A percentile compares a stretch with the other conserved stretches of the same genome.
These are phyloP conservation scores for Colletotrichum sp. DNA, from an alignment of 2,329 filamentous ascomycete genomes.

Conservation along the genomic window DNA sequence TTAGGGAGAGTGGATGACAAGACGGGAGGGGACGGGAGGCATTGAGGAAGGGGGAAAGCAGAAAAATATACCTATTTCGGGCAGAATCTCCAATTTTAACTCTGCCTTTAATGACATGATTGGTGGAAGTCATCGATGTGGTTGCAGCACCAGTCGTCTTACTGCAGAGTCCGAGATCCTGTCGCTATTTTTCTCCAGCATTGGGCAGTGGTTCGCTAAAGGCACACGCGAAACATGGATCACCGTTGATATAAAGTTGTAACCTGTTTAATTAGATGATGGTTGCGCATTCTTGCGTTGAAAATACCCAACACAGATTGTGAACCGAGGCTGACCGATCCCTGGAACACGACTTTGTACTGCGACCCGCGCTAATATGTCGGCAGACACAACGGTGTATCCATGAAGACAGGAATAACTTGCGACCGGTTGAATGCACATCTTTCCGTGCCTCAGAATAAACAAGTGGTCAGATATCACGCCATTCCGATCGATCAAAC, in stretches of 20 bases:
- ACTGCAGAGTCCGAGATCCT: background rate
- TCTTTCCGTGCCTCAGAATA: background rate
- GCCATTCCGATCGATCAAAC: background rate
- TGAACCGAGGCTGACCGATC: background rate
- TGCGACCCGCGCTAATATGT: background rate
- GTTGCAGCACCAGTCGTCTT: background rate
- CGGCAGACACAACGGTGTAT: background rate
- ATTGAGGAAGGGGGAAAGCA: background rate
- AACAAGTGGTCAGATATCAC: background rate
- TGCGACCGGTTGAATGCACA: background rate
- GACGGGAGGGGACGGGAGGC: background rate
- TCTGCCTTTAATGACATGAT: background rate
- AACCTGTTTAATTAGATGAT: background rate
- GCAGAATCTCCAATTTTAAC: background rate
- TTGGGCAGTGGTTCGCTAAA: background rate
- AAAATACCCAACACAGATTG: background rate
- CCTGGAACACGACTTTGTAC: background rate
- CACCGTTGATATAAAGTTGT: background rate
- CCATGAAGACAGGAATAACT: background rate
- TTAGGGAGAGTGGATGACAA: background rate
- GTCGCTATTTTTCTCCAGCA: background rate
- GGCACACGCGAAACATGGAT: background rate
- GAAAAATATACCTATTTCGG: background rate
- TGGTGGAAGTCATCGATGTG: background rate
- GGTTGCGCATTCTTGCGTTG: background rate